Base-by-base conservation (phyloP, 179 eudicot species). In the Actinidia chinensis region DNA sequence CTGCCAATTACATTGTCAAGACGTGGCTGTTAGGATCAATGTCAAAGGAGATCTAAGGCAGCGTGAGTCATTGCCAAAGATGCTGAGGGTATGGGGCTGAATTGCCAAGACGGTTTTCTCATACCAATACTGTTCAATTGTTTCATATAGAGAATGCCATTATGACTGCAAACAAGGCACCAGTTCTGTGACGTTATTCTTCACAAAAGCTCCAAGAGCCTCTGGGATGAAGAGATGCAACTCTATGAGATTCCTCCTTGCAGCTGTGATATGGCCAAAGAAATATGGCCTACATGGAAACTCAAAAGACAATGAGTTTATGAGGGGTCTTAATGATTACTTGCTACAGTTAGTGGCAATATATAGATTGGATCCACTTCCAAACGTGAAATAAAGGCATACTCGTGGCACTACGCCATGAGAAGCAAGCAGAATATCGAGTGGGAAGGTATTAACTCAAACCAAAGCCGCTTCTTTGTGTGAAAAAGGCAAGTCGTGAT, bases 61-160 rank as follows among this genome's bases (percentile, higher is more conserved):
- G 59, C 14, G 75, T 50, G 13, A 47, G 61, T 43, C 56, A 75
- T 47, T 75, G 70, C 43, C n/a, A 64, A 75, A 17, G 42, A 23
- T 11, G 43, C 78, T 15, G 6, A 25, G 8, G n/a, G n/a, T n/a
- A n/a, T n/a, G n/a, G n/a, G n/a, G n/a, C n/a, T n/a, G n/a, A n/a
- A n/a, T n/a, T 63, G 14, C 28, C 72, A 25, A 66, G 72, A 23
- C 13, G 66, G 0, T 79, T 79, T 72, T n/a, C 77, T 23, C 81
- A 79, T 4, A 52, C 55, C 0, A 73, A 79, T 15, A n/a, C 22
- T 18, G 77, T 79, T 23, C 54, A 40, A 10, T 44, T 79, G 12
- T 79, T 79, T 61, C 36, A 72, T 22, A 52, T 79, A 2, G 81
- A 79, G 51, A 79, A 79, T 36, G 76, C 23, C 25, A 73, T 73